Evolutionary conservation across 495 filamentous ascomycete species (phyloP).

Genomic region (Chaetomidium leptoderma): DNA sequence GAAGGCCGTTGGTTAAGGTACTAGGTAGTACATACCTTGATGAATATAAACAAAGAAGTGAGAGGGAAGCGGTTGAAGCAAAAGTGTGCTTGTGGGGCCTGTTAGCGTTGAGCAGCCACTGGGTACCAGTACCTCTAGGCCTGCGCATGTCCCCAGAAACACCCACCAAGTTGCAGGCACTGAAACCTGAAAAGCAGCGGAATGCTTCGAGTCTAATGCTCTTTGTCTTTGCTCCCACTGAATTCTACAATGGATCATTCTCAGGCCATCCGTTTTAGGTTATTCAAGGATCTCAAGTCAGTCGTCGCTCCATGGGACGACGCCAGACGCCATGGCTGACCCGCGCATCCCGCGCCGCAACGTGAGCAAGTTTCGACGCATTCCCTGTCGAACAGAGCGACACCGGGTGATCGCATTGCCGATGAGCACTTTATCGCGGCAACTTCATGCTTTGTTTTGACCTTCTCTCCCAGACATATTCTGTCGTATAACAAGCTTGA

Average conservation of each 20-base stretch:
- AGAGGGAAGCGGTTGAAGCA: too few relatives aligned
- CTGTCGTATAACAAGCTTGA: neutral
- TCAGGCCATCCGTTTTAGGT: neutral
- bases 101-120: neutral
- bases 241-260: too few relatives aligned
- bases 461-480: neutral
- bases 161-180: neutral
- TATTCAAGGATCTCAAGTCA: neutral
- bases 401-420: neutral
- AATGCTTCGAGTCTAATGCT: neutral
- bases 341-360: neutral
- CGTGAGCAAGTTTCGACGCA: slow-evolving; percentile 13
- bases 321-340: neutral
- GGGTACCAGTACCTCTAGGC: slow-evolving; percentile 4
- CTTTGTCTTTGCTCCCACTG: too few relatives aligned
- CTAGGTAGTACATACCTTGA: too few relatives aligned
- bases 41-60: too few relatives aligned
- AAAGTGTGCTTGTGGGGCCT: neutral
- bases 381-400: neutral
- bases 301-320: neutral
- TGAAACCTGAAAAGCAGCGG: neutral
- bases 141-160: neutral
- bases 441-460: neutral
- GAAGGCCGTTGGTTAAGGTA: too few relatives aligned
- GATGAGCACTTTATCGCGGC: neutral